Evolutionary conservation across 768 basidiomycete species (phyloP), one percentile per base, ranked within the genome.

Genomic region (Termitomyces sp.): DNA sequence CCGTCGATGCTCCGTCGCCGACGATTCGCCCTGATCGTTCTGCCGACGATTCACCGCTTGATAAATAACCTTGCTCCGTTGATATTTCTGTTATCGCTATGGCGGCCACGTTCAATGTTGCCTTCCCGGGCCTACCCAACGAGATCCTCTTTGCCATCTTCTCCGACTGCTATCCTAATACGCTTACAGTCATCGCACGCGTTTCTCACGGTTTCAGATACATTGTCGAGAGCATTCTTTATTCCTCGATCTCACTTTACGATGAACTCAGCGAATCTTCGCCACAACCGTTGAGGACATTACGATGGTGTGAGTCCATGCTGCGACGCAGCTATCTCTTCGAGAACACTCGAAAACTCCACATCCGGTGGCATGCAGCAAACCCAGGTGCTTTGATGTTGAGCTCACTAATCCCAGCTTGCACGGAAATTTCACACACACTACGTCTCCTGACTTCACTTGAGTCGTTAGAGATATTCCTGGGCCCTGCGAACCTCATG

Each of bases 151-250:
- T 67, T 46, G 70, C 76, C 56, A 81, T 86, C 58, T 80, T 86
- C 64, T 67, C 68, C 34, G 61, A 73, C 22, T 73, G 80, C 18
- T 54, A 75, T 22, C 66, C 74, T 13, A 42, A 69, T 31, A 67
- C 69, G 7, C 79, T 86, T 58, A 70, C 74, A 41, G 62, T 68
- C 54, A 63, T 80, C 58, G 64, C 81, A 27, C 70, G 75, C 58
- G 78, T 81, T 55, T 84, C 80, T n/a, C 74, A 67, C 48, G 71
- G 70, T 12, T 78, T 77, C 67, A 77, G 75, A 66, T 80, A 75
- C 36, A 78, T 86, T 39, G 84, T 83, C 2, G 85, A 86, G 68
- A 81, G 81, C 57, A 66, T 83, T 22, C 79, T 88, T 37, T 87
- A 87, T 67, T 69, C 84, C 12, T 75, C 76, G 54, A 73, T 86